Conservation (phyloP, 345 rosid genomes). For the Euphorbia pulcherrima region DNA sequence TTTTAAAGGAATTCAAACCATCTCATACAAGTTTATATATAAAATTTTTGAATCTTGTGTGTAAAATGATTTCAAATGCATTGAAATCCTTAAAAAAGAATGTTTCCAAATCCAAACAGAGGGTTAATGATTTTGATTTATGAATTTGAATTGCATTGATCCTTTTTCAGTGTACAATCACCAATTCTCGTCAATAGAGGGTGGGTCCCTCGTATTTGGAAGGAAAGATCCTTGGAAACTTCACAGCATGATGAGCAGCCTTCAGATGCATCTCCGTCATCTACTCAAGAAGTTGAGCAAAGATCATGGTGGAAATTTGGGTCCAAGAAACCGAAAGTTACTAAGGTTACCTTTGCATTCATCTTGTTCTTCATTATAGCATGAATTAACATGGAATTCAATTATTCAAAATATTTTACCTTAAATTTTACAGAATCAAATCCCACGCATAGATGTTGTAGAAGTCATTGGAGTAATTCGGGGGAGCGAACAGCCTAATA, state of each 20-base stretch:
- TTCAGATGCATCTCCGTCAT: conserved; percentile 20
- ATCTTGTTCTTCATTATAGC: conserved; percentile 15
- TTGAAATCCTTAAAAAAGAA: too few species aligned
- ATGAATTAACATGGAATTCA: conserved; percentile 6
- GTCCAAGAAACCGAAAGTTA: conserved; percentile 49
- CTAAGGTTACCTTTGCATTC: too few species aligned
- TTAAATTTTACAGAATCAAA: conserved; percentile 39
- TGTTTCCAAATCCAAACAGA: too few species aligned
- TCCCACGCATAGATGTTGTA: conserved; percentile 34
- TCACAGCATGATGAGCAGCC: conserved; percentile 33
- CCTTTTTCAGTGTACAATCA: conserved; percentile 54
- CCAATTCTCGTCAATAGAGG: conserved; percentile 93
- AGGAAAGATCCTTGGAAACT: conserved; percentile 49
- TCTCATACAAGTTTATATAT: too few species aligned
- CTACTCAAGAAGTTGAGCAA: conserved; percentile 36
- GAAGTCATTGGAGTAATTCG: conserved; percentile 88
- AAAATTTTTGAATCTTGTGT: too few species aligned
- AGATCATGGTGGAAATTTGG: conserved; percentile 64
- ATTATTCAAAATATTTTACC: conserved; percentile 15
- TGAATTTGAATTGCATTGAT: background rate
- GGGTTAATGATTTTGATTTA: background rate
- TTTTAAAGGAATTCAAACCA: too few species aligned
- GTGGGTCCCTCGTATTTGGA: conserved; percentile 98
- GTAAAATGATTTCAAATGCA: too few species aligned
- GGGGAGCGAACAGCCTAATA: conserved; percentile 86